A percentile compares a stretch with the other conserved stretches of the same genome.
Evolutionary conservation across 805 yeast species (phyloP).

Genomic region (Wilhelminamyces savonicus): DNA sequence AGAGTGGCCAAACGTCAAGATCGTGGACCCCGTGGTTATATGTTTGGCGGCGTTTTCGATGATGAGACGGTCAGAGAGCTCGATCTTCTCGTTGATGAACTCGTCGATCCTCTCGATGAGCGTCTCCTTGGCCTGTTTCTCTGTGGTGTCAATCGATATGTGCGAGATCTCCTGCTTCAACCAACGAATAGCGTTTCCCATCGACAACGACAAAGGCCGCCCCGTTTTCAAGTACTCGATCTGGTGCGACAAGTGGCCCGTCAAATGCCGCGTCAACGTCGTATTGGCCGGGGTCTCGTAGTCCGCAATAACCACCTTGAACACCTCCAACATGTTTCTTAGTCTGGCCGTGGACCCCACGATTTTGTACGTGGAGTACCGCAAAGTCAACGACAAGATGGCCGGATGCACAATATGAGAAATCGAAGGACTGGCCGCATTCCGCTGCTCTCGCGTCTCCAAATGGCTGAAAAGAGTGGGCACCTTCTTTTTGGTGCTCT

Average conservation of each 20-base stretch:
- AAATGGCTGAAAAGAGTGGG: slow-evolving; percentile 73
- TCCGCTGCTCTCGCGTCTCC: slow-evolving; percentile 72
- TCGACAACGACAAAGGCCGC: slow-evolving; percentile 83
- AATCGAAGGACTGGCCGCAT: slow-evolving; percentile 47
- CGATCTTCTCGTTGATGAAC: slow-evolving; percentile 79
- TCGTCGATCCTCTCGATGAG: slow-evolving; percentile 67
- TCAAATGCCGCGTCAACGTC: slow-evolving; percentile 79
- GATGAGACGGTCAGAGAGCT: slow-evolving; percentile 76
- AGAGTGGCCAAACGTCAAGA: slow-evolving; percentile 85
- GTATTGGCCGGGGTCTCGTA: slow-evolving; percentile 83
- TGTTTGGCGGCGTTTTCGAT: slow-evolving; percentile 74
- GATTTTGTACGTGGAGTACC: slow-evolving; percentile 74
- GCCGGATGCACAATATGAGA: slow-evolving; percentile 82
- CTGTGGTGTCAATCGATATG: slow-evolving; percentile 67
- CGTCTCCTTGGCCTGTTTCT: slow-evolving; percentile 58
- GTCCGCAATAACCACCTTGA: slow-evolving; percentile 70
- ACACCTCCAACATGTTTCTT: slow-evolving; percentile 76
- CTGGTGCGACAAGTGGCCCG: slow-evolving; percentile 83
- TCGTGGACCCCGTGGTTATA: slow-evolving; percentile 67
- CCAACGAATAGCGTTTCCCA: slow-evolving; percentile 99
- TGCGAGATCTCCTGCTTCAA: slow-evolving; percentile 87
- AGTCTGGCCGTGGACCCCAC: slow-evolving; percentile 90
- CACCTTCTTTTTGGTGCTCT: slow-evolving; percentile 34
- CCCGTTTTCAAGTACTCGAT: slow-evolving; percentile 88
- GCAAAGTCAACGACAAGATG: slow-evolving; percentile 68